Evolutionary conservation across 108 stramenopile species (phyloP).

Genomic region (Skeletonema potamos): DNA sequence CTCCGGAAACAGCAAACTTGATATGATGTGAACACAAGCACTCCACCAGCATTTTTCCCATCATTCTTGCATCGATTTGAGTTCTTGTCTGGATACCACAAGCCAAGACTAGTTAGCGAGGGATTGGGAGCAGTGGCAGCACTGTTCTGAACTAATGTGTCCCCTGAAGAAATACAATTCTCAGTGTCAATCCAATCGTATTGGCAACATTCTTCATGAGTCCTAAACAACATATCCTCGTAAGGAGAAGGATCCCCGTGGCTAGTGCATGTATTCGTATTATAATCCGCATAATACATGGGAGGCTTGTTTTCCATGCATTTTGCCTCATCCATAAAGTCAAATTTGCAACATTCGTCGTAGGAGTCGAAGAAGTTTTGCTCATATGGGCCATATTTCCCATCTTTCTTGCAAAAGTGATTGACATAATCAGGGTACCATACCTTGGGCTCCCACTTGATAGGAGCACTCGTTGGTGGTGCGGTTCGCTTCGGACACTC

Average conservation of each 20-base stretch:
- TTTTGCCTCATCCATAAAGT: slow-evolving; percentile 2
- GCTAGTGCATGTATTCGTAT: not conserved
- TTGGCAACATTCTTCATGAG: not conserved
- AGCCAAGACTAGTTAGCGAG: not conserved
- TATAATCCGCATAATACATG: slow-evolving; percentile 1
- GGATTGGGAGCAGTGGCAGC: not conserved
- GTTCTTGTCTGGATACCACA: slow-evolving; percentile 10
- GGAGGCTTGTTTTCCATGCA: slow-evolving; percentile 2
- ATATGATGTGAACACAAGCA: not conserved
- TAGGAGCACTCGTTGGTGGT: slow-evolving; percentile 3
- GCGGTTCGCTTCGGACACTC: slow-evolving; percentile 11
- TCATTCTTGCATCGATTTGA: slow-evolving; percentile 21
- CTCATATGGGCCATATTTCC: slow-evolving; percentile 2
- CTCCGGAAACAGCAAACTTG: not conserved
- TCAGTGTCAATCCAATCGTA: not conserved
- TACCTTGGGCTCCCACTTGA: not conserved
- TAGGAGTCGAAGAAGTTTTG: slow-evolving; percentile 19
- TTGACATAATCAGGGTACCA: slow-evolving; percentile 15
- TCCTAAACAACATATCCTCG: not conserved
- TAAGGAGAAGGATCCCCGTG: not conserved
- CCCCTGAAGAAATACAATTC: not conserved
- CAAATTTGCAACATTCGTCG: slow-evolving; percentile 25
- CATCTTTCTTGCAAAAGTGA: slow-evolving; percentile 21
- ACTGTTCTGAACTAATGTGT: not conserved
- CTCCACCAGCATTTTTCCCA: slow-evolving; percentile 2